Conservation (phyloP, 345 rosid genomes). For the Clarkia xantiana region DNA sequence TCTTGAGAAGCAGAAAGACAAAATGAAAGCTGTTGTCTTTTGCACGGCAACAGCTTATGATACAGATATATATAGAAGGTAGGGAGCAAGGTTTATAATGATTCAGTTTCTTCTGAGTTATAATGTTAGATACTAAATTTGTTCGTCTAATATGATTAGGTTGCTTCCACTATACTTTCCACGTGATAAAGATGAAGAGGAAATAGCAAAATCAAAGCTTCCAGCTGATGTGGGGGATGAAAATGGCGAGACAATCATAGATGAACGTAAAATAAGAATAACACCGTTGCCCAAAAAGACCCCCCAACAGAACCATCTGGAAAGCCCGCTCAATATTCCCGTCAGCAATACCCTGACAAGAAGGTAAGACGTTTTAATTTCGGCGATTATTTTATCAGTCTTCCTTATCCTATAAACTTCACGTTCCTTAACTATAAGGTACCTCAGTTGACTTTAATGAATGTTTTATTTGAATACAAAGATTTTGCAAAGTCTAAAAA, state of each 20-base stretch:
- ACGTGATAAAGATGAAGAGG: slow-evolving; percentile 89
- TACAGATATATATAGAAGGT: slow-evolving; percentile 96
- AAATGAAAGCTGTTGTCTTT: slow-evolving; percentile 74
- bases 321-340: slow-evolving; percentile 48
- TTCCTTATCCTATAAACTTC: no score
- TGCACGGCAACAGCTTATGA: slow-evolving; percentile 71
- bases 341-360: slow-evolving; percentile 61
- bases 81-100: neutral
- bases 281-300: slow-evolving; percentile 76
- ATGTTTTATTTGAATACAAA: no score
- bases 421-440: no score
- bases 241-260: slow-evolving; percentile 86
- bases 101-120: no score
- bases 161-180: slow-evolving; percentile 94
- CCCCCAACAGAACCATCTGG: slow-evolving; percentile 38
- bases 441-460: no score
- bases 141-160: no score
- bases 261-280: slow-evolving; percentile 95
- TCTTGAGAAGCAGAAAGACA: slow-evolving; percentile 85
- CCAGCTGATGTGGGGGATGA: slow-evolving; percentile 98
- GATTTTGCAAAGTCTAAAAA: no score
- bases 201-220: slow-evolving; percentile 73
- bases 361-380: slow-evolving; percentile 40
- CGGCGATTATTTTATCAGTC: neutral
- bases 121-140: no score